Conservation (phyloP, 805 yeast genomes). For the Millerozyma acaciae region DNA sequence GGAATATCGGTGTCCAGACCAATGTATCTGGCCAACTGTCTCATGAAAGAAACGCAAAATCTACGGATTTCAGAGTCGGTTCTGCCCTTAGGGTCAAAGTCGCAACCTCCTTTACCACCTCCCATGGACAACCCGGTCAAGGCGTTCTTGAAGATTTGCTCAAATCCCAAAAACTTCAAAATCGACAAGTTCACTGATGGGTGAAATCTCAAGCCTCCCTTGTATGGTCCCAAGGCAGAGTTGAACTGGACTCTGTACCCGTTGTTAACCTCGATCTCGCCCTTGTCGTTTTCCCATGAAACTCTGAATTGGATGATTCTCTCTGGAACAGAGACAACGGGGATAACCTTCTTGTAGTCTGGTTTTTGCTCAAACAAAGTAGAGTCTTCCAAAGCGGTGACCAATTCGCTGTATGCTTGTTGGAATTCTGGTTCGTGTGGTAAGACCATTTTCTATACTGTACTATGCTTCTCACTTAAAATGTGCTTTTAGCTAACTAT, state of each 20-base stretch:
- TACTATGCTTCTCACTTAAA: no score
- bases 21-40: constrained; percentile 91
- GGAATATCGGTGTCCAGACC: constrained; percentile 98
- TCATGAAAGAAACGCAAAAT: constrained; percentile 94
- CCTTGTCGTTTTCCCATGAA: constrained; percentile 94
- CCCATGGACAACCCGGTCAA: constrained; percentile 97
- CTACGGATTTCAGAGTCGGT: constrained; percentile 92
- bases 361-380: constrained; percentile 87
- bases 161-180: constrained; percentile 94
- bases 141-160: constrained; percentile 98
- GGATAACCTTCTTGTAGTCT: constrained; percentile 80
- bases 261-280: constrained; percentile 86
- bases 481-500: no score
- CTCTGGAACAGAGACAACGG: constrained; percentile 92
- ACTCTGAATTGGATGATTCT: constrained; percentile 96
- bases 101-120: constrained; percentile 99
- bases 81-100: constrained; percentile 95
- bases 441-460: constrained; percentile 53
- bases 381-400: constrained; percentile 84
- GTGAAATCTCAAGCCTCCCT: constrained; percentile 98
- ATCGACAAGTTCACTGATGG: constrained; percentile 94
- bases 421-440: constrained; percentile 97
- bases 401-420: constrained; percentile 95
- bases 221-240: constrained; percentile 98
- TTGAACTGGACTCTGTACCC: constrained; percentile 99